These are phyloP conservation scores for Dactylellina haptotyla DNA, from an alignment of 2,329 filamentous ascomycete genomes.

Conservation along the genomic window DNA sequence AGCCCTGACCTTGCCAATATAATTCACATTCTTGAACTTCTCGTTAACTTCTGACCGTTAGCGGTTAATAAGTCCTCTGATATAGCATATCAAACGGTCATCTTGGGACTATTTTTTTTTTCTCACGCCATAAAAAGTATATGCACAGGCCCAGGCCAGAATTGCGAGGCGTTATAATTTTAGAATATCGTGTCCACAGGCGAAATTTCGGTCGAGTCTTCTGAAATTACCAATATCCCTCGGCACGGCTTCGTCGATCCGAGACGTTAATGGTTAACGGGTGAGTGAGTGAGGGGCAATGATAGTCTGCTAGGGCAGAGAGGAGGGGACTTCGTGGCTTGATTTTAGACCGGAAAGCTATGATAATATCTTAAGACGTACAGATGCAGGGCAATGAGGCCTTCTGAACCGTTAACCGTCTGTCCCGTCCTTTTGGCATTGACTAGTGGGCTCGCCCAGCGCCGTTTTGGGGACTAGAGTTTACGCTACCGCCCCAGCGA, in stretches of 20 bases:
- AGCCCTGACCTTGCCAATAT: conserved; percentile 1
- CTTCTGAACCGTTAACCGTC: background rate
- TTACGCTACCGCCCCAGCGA: background rate
- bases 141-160: too few relatives aligned
- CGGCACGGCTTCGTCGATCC: conserved; percentile 35
- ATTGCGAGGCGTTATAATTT: too few relatives aligned
- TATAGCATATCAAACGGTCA: too few relatives aligned
- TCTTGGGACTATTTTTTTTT: too few relatives aligned
- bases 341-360: conserved; percentile 3
- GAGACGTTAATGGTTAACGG: conserved; percentile 11
- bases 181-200: too few relatives aligned
- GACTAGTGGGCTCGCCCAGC: background rate
- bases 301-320: too few relatives aligned
- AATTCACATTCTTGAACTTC: background rate
- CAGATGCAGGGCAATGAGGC: background rate
- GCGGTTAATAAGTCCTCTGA: background rate
- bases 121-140: too few relatives aligned
- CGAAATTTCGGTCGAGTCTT: too few relatives aligned
- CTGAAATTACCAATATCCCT: background rate
- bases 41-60: too few relatives aligned
- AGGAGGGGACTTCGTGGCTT: conserved; percentile 40
- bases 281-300: conserved; percentile 4
- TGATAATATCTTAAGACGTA: background rate
- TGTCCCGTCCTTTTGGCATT: background rate
- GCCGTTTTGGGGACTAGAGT: background rate